These are phyloP conservation scores for Vickermania ingenoplastis DNA, from an alignment of 208 protist genomes.

Conservation along the genomic window DNA sequence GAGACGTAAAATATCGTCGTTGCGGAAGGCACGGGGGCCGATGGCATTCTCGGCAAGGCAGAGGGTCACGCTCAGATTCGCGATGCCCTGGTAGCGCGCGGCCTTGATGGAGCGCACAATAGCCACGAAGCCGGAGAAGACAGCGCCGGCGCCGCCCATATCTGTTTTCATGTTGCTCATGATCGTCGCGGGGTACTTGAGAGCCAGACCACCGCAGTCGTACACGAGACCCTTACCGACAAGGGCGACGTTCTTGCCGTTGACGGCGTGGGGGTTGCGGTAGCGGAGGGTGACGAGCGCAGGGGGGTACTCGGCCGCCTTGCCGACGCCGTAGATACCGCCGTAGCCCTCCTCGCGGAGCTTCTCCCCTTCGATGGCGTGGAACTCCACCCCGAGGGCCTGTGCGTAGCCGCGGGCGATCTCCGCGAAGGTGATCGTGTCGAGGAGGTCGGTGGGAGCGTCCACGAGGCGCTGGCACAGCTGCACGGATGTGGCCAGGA, in stretches of 20 bases:
- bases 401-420: slow-evolving; percentile 43
- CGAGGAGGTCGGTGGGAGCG: slow-evolving; percentile 57
- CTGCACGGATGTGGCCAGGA: slow-evolving; percentile 52
- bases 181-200: slow-evolving; percentile 49
- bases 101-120: slow-evolving; percentile 35
- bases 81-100: slow-evolving; percentile 15
- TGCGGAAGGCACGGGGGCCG: slow-evolving; percentile 47
- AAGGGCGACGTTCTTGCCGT: slow-evolving; percentile 46
- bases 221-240: slow-evolving; percentile 87
- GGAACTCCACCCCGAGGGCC: slow-evolving; percentile 28
- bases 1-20: slow-evolving; percentile 79
- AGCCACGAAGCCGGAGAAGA: slow-evolving; percentile 71
- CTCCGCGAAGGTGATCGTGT: slow-evolving; percentile 63
- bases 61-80: slow-evolving; percentile 56
- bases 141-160: slow-evolving; percentile 77
- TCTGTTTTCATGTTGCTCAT: slow-evolving; percentile 89
- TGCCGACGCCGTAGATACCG: slow-evolving; percentile 72
- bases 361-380: slow-evolving; percentile 62
- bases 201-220: slow-evolving; percentile 78
- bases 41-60: slow-evolving; percentile 86
- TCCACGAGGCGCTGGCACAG: slow-evolving; percentile 80
- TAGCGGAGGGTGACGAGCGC: slow-evolving; percentile 63
- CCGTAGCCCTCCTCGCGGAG: slow-evolving; percentile 56
- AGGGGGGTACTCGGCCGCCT: slow-evolving; percentile 48
- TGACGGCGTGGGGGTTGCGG: slow-evolving; percentile 25